Evolutionary conservation across 1,284 basidiomycete species (phyloP).

Genomic region (Cutaneotrichosporon sp.): DNA sequence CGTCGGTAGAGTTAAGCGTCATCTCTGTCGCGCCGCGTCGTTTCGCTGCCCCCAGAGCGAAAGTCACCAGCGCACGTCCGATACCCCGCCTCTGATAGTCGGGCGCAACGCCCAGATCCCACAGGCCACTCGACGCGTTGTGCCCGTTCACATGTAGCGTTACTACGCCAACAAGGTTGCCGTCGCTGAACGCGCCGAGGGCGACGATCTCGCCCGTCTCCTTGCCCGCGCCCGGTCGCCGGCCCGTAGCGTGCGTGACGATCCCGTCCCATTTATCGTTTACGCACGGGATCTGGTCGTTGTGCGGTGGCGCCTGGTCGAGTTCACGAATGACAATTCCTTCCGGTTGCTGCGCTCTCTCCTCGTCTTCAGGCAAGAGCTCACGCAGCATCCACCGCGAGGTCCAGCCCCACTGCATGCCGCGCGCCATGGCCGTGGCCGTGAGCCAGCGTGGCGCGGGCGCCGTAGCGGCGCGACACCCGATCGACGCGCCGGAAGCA

Average conservation of each 20-base stretch:
- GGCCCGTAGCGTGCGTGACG: too few relatives aligned
- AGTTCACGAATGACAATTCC: too few relatives aligned
- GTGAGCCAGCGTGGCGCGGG: background rate
- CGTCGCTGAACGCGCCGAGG: background rate
- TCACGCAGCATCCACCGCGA: background rate
- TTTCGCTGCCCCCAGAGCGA: background rate
- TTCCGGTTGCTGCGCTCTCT: background rate
- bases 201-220: background rate
- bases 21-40: background rate
- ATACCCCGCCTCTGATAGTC: too few relatives aligned
- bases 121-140: too few relatives aligned
- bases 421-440: background rate
- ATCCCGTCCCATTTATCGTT: too few relatives aligned
- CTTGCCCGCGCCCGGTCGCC: too few relatives aligned
- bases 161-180: background rate
- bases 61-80: too few relatives aligned
- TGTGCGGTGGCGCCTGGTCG: too few relatives aligned
- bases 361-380: background rate
- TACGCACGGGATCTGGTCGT: too few relatives aligned
- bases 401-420: slow-evolving; percentile 5
- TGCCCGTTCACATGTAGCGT: background rate
- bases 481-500: too few relatives aligned
- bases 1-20: background rate
- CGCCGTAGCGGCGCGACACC: too few relatives aligned
- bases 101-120: too few relatives aligned